These are phyloP conservation scores for Theobroma cacao DNA, from an alignment of 345 rosid species.

Conservation along the genomic window DNA sequence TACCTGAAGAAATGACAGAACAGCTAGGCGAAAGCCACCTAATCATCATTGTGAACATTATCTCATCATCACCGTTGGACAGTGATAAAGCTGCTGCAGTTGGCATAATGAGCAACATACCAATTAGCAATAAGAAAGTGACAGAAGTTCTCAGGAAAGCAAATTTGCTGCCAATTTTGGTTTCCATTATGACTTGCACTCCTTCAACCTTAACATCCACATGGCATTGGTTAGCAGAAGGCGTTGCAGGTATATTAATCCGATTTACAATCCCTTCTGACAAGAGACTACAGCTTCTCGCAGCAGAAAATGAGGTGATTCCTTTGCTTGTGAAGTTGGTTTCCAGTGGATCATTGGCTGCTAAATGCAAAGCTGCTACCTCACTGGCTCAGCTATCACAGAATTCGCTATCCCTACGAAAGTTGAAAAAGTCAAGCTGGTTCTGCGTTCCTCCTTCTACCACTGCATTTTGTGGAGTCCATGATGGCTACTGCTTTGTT, in stretches of 20 bases:
- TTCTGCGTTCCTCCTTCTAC: conserved; percentile 41
- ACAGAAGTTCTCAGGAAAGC: conserved; percentile 42
- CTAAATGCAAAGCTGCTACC: conserved; percentile 52
- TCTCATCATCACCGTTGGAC: conserved; percentile 33
- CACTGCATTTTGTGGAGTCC: conserved; percentile 48
- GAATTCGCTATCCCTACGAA: conserved; percentile 45
- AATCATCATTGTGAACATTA: conserved; percentile 32
- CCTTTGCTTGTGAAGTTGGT: conserved; percentile 54
- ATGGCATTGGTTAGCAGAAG: conserved; percentile 30
- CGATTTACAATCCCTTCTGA: conserved; percentile 61
- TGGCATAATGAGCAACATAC: conserved; percentile 60
- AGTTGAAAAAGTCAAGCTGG: conserved; percentile 44
- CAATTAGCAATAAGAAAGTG: conserved; percentile 42
- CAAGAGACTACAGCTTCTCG: conserved; percentile 51
- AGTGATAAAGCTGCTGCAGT: conserved; percentile 52
- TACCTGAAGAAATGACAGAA: conserved; percentile 46
- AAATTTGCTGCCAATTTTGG: conserved; percentile 44
- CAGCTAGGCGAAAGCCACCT: conserved; percentile 49
- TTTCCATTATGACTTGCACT: conserved; percentile 30
- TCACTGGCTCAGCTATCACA: conserved; percentile 65
- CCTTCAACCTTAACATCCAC: conserved; percentile 18
- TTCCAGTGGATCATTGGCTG: conserved; percentile 38
- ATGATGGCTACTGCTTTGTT: conserved; percentile 42
- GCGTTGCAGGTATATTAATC: conserved; percentile 44
- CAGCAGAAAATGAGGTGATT: conserved; percentile 52